Conservation (phyloP, 139 green algal genomes). For the Tetradesmus obliquus region DNA sequence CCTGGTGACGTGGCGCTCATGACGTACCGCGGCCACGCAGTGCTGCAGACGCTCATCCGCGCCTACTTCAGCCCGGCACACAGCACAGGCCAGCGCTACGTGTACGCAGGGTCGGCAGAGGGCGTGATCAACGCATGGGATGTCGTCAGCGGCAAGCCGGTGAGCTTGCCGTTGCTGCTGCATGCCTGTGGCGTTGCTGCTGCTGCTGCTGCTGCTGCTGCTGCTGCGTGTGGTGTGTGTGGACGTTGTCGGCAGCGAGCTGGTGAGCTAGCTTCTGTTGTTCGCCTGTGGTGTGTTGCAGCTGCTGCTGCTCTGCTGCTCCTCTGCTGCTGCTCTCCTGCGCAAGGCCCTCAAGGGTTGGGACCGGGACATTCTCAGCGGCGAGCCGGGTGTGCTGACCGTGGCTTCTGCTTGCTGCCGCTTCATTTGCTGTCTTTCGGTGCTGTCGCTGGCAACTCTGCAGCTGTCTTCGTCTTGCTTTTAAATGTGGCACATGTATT, state of each 20-base stretch:
- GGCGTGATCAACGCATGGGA: constrained; percentile 87
- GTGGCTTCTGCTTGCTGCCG: no score
- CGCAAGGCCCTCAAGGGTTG: no score
- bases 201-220: background rate
- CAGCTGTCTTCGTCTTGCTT: no score
- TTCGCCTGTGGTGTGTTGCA: background rate
- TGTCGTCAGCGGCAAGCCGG: constrained; percentile 76
- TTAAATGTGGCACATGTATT: no score
- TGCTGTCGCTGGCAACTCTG: no score
- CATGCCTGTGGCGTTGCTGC: background rate
- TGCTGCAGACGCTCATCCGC: constrained; percentile 93
- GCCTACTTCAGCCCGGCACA: constrained; percentile 82
- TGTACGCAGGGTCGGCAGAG: constrained; percentile 88
- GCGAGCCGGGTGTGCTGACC: no score
- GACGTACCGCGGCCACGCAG: constrained; percentile 90
- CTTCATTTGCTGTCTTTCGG: background rate
- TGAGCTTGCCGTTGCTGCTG: constrained; percentile 28
- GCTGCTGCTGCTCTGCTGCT: background rate
- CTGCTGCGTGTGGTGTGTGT: background rate
- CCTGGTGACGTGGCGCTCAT: constrained; percentile 85
- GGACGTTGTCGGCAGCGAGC: background rate
- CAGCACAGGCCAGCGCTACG: constrained; percentile 91
- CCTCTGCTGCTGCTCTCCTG: background rate
- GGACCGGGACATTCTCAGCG: no score
- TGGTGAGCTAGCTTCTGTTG: background rate